Base-by-base conservation (phyloP, 2,329 filamentous ascomycete species). In the Neophaeococcomyces aloes region DNA sequence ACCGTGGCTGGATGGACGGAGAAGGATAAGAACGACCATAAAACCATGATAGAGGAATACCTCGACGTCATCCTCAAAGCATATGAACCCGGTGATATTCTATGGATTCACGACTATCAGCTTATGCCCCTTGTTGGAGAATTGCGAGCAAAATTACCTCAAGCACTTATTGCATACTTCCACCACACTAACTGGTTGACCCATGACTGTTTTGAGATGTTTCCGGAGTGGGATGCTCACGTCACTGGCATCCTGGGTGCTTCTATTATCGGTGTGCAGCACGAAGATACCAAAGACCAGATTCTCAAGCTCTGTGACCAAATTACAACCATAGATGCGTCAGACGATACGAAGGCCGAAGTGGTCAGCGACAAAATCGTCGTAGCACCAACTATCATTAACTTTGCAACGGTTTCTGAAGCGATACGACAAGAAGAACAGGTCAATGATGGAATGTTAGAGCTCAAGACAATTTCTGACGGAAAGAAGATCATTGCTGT, bases 401-500 rank as follows among this genome's bases (percentile, higher is more conserved):
- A 95, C 61, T 85, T 83, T n/a, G 75, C 76, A 48, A 80, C 81
- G 49, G 86, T 91, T 13, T 79, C 86, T 58, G 74, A 74, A 42
- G 68, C 78, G 35, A 88, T 88, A 0, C 94, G 85, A 64, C 77
- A 76, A 3, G 71, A 79, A 34, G 68, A 76, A 0, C 78, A 79
- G 18, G 81, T 84, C 15, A 76, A 84, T 44, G 78, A 85, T 58
- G 86, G 79, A 46, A 74, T 87, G 59, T 65, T 74, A 42, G 79
- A 77, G 0, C 76, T 95, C 41, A 80, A 78, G 57, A 76, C 81
- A 51, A 67, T 91, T 54, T 94, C 94, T 59, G 73, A 73, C n/a
- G 87, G 81, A 48, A 93, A 89, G 68, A 94, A 93, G 66, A 82
- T 96, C 55, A 94, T 96, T 55, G 87, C 96, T 44, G 89, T 89